These are phyloP conservation scores for Floccularia luteovirens DNA, from an alignment of 768 basidiomycete genomes.

Conservation along the genomic window DNA sequence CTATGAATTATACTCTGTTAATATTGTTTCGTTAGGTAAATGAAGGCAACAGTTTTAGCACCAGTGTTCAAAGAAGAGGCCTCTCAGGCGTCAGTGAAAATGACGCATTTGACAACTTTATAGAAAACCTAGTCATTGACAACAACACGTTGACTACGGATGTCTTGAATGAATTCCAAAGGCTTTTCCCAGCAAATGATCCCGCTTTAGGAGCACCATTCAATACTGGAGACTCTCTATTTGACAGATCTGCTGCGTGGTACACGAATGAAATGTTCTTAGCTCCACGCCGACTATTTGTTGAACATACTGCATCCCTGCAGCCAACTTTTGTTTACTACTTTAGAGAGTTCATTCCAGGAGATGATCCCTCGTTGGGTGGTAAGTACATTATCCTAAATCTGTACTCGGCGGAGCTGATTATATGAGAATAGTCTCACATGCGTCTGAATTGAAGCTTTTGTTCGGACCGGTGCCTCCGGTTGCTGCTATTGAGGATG, in stretches of 20 bases:
- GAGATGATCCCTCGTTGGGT: slow-evolving; percentile 37
- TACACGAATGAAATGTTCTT: slow-evolving; percentile 55
- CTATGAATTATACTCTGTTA: neutral
- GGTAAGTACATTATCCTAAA: slow-evolving; percentile 19
- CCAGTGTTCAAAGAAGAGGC: slow-evolving; percentile 26
- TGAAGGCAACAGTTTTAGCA: slow-evolving; percentile 42
- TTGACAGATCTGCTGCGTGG: slow-evolving; percentile 48
- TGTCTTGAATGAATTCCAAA: slow-evolving; percentile 28
- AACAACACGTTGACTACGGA: slow-evolving; percentile 36
- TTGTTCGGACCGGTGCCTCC: slow-evolving; percentile 40
- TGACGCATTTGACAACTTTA: slow-evolving; percentile 37
- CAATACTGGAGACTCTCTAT: slow-evolving; percentile 53
- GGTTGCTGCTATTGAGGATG: slow-evolving; percentile 26
- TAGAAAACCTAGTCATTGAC: slow-evolving; percentile 42
- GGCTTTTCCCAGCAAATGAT: slow-evolving; percentile 41
- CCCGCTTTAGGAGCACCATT: slow-evolving; percentile 39
- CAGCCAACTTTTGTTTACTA: slow-evolving; percentile 48
- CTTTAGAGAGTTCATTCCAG: slow-evolving; percentile 52
- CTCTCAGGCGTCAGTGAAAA: slow-evolving; percentile 32
- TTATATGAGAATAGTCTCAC: slow-evolving; percentile 25
- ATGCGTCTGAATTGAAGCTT: slow-evolving; percentile 39
- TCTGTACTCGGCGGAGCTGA: neutral
- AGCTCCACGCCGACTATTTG: slow-evolving; percentile 40
- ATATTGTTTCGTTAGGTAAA: slow-evolving; percentile 28
- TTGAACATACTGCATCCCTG: slow-evolving; percentile 34